A percentile compares a stretch with the other conserved stretches of the same genome.
Conservation (phyloP, 306 rosid genomes). For the Castanospermum australe region DNA sequence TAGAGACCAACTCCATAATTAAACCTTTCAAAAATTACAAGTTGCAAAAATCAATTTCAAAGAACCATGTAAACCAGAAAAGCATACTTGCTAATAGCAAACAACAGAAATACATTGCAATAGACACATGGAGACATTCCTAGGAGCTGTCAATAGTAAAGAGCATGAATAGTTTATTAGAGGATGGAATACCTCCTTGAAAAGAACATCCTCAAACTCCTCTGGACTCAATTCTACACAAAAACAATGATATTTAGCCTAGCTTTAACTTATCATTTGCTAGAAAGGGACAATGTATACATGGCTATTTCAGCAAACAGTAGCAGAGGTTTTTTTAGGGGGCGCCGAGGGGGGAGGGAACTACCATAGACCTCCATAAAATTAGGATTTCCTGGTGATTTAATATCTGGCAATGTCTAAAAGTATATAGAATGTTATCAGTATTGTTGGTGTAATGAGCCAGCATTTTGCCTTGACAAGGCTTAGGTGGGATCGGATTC, state of each 20-base stretch:
- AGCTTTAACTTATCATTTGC: not conserved
- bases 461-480: no score
- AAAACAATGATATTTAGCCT: conserved; percentile 1
- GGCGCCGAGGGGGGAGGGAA: not conserved
- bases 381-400: conserved; percentile 69
- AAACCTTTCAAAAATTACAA: not conserved
- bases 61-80: conserved; percentile 2
- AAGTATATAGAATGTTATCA: not conserved
- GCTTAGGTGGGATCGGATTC: no score
- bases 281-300: not conserved
- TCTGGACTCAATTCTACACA: conserved; percentile 66
- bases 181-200: conserved; percentile 52
- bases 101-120: not conserved
- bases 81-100: not conserved
- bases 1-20: not conserved
- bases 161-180: not conserved
- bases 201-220: conserved; percentile 76
- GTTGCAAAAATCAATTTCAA: not conserved
- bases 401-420: conserved; percentile 44
- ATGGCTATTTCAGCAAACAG: not conserved
- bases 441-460: no score
- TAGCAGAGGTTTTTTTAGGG: not conserved
- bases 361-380: conserved; percentile 71
- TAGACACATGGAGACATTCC: not conserved
- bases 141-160: not conserved